Conservation (phyloP, 352 stramenopile species). For the Globisporangium okanoganense region DNA sequence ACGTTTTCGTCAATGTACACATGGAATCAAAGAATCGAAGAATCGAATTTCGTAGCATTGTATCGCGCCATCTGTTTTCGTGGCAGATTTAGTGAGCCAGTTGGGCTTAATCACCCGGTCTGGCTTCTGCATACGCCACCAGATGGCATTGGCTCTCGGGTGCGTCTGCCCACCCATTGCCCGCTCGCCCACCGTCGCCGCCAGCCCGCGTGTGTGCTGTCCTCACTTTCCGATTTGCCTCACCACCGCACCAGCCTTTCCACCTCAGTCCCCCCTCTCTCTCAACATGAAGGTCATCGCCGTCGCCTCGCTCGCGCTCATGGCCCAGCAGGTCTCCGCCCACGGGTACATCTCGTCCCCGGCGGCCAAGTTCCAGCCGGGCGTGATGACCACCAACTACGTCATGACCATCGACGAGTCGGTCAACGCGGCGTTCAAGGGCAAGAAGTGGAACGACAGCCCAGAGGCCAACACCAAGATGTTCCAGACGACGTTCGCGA, state of each 20-base stretch:
- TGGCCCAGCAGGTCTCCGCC: slow-evolving; percentile 20
- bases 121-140: slow-evolving; percentile 2
- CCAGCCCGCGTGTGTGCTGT: neutral
- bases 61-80: neutral
- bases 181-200: neutral
- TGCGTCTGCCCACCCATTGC: neutral
- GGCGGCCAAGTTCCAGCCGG: slow-evolving; percentile 11
- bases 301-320: slow-evolving; percentile 18
- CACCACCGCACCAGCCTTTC: neutral
- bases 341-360: slow-evolving; percentile 40
- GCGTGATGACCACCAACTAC: slow-evolving; percentile 12
- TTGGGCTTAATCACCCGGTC: neutral
- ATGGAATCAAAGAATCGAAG: neutral
- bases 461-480: slow-evolving; percentile 13
- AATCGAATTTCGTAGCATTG: neutral
- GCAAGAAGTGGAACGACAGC: slow-evolving; percentile 21
- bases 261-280: neutral
- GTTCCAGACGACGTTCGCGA: slow-evolving; percentile 8
- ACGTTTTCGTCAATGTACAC: neutral
- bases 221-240: slow-evolving; percentile 6
- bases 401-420: slow-evolving; percentile 7
- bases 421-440: slow-evolving; percentile 13
- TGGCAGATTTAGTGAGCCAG: neutral
- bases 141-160: neutral
- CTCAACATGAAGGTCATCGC: slow-evolving; percentile 19